Conservation (phyloP, 208 protist species). For the Wallacemonas collosoma region DNA sequence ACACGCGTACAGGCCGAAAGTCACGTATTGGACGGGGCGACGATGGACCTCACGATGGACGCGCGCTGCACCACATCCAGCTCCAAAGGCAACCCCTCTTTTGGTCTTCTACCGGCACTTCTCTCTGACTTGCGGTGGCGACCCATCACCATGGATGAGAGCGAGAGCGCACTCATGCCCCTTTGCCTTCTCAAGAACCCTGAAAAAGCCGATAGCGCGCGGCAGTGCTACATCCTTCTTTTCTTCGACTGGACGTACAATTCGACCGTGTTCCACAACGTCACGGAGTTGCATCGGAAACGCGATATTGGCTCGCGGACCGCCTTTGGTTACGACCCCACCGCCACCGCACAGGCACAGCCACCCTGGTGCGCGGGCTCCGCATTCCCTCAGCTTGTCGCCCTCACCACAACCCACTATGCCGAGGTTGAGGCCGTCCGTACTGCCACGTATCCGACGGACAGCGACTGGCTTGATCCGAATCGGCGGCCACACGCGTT, state of each 20-base stretch:
- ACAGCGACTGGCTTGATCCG: slow-evolving; percentile 40
- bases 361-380: slow-evolving; percentile 48
- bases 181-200: slow-evolving; percentile 39
- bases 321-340: slow-evolving; percentile 64
- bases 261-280: slow-evolving; percentile 61
- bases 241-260: slow-evolving; percentile 79
- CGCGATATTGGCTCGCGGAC: slow-evolving; percentile 52
- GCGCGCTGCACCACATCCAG: slow-evolving; percentile 48
- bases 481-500: slow-evolving; percentile 26
- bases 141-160: slow-evolving; percentile 60
- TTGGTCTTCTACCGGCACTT: slow-evolving; percentile 61
- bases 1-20: slow-evolving; percentile 60
- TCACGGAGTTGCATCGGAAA: slow-evolving; percentile 19
- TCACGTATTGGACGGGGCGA: slow-evolving; percentile 53
- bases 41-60: slow-evolving; percentile 63
- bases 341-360: slow-evolving; percentile 19
- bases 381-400: slow-evolving; percentile 51
- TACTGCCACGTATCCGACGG: slow-evolving; percentile 33
- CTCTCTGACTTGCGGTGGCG: slow-evolving; percentile 82
- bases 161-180: slow-evolving; percentile 32
- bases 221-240: slow-evolving; percentile 65
- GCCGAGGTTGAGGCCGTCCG: slow-evolving; percentile 26
- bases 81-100: slow-evolving; percentile 49
- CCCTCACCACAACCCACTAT: slow-evolving; percentile 49
- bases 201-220: slow-evolving; percentile 13